Evolutionary conservation across 306 rosid genomes (phyloP).

Genomic region (Lathyrus oleraceus): DNA sequence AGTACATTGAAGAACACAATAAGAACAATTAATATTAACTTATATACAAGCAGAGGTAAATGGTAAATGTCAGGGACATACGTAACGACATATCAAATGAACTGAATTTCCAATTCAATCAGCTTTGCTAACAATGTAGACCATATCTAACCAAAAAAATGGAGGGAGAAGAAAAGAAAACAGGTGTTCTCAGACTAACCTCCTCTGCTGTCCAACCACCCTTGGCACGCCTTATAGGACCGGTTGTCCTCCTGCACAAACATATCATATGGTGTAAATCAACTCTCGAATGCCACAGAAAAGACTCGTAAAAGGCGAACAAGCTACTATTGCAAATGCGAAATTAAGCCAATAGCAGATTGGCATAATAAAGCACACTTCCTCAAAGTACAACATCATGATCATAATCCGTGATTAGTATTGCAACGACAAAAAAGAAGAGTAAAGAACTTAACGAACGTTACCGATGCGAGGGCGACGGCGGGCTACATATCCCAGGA

Average conservation of each 20-base stretch:
- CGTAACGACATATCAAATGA: constrained; percentile 26
- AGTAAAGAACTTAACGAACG: constrained; percentile 28
- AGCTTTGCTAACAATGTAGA: constrained; percentile 27
- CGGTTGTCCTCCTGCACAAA: constrained; percentile 78
- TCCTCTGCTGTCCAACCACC: constrained; percentile 99
- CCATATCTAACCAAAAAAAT: constrained; percentile 28
- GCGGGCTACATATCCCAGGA: constrained; percentile 69
- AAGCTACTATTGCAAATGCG: constrained; percentile 14
- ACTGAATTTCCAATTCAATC: constrained; percentile 32
- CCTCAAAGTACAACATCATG: neutral
- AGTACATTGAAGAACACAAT: constrained; percentile 32
- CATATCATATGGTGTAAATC: constrained; percentile 17
- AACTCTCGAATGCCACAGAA: constrained; percentile 19
- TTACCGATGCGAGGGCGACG: constrained; percentile 62
- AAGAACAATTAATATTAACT: constrained; percentile 11
- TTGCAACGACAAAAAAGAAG: constrained; percentile 9
- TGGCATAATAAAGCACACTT: neutral
- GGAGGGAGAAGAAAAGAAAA: neutral
- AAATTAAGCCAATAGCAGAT: constrained; percentile 25
- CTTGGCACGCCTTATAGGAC: constrained; percentile 97
- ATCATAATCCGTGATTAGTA: constrained; percentile 16
- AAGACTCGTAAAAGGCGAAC: constrained; percentile 5
- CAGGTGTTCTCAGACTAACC: constrained; percentile 49
- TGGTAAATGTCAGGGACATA: constrained; percentile 1
- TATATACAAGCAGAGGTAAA: neutral